phyloP scores from a whole-genome alignment of 352 stramenopile species.

The Globisporangium acanthophoron region DNA sequence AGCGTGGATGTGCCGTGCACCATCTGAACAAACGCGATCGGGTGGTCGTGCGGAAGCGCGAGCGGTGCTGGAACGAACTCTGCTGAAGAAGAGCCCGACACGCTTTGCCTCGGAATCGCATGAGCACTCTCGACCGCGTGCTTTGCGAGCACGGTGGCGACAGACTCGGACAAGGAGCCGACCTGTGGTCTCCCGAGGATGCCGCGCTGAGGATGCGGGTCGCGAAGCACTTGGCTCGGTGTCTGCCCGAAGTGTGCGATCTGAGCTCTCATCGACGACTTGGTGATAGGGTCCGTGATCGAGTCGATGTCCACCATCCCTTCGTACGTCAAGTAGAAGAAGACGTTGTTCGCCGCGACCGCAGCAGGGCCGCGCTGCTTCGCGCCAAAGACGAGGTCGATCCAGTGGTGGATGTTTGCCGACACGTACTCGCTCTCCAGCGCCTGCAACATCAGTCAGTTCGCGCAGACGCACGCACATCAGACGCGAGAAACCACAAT shows the following conservation, averaged over 20 bases:
- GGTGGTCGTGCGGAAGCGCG: slow-evolving; percentile 51
- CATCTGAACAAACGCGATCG: slow-evolving; percentile 49
- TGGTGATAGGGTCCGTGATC: slow-evolving; percentile 89
- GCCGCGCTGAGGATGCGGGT: slow-evolving; percentile 65
- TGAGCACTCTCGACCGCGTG: not conserved
- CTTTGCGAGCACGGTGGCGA: not conserved
- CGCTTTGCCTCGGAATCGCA: not conserved
- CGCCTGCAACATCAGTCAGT: slow-evolving; percentile 23
- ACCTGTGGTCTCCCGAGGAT: slow-evolving; percentile 4
- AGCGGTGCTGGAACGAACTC: slow-evolving; percentile 18
- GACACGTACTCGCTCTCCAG: slow-evolving; percentile 87
- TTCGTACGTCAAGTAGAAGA: slow-evolving; percentile 99
- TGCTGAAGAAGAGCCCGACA: not conserved
- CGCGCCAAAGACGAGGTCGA: slow-evolving; percentile 79
- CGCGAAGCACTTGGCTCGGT: slow-evolving; percentile 94
- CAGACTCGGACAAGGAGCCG: not conserved
- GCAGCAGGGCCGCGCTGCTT: slow-evolving; percentile 78
- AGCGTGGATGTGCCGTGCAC: slow-evolving; percentile 40
- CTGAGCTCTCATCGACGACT: slow-evolving; percentile 93
- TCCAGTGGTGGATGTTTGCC: slow-evolving; percentile 83
- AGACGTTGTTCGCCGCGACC: slow-evolving; percentile 94
- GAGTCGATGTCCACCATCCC: slow-evolving; percentile 97
- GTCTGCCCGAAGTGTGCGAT: slow-evolving; percentile 99
- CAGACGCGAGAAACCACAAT: not conserved
- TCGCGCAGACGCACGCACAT: not conserved